Evolutionary conservation across 768 basidiomycete species (phyloP).

Genomic region (Tylopilus sp.): DNA sequence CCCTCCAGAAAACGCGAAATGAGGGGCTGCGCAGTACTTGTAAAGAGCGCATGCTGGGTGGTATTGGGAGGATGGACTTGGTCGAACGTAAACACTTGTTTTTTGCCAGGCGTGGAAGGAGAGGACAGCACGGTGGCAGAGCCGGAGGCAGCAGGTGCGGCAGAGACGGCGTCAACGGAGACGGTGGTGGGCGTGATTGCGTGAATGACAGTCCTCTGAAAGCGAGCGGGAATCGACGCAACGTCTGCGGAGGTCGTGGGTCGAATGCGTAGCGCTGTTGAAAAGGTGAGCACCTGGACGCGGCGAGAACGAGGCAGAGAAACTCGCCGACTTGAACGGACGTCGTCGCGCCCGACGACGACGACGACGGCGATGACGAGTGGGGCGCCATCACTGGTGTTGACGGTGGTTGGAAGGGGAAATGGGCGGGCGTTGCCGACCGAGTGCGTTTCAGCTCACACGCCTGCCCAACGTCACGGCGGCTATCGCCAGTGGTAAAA

Average conservation of each 20-base stretch:
- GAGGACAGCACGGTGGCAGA: conserved; percentile 47
- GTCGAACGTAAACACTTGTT: conserved; percentile 89
- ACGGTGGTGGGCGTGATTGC: conserved; percentile 71
- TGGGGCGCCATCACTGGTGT: conserved; percentile 64
- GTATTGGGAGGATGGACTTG: conserved; percentile 87
- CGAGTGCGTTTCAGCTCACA: conserved; percentile 22
- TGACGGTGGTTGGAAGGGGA: conserved; percentile 26
- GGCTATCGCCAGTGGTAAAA: conserved; percentile 5
- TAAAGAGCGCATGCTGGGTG: conserved; percentile 84
- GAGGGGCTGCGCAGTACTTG: conserved; percentile 79
- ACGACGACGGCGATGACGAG: conserved; percentile 60
- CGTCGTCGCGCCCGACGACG: conserved; percentile 58
- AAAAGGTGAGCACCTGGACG: not conserved
- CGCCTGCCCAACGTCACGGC: conserved; percentile 12
- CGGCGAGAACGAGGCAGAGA: not conserved
- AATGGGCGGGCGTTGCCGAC: conserved; percentile 30
- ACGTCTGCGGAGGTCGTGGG: conserved; percentile 84
- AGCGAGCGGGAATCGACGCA: conserved; percentile 85
- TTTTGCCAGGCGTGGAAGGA: conserved; percentile 57
- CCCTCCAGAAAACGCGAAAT: conserved; percentile 87
- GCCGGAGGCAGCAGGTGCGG: conserved; percentile 47
- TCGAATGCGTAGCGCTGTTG: conserved; percentile 83
- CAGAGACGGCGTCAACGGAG: conserved; percentile 70
- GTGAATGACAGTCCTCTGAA: conserved; percentile 87
- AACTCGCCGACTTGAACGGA: conserved; percentile 92